These are phyloP conservation scores for Pistacia atlantica DNA, from an alignment of 345 rosid species.

Conservation along the genomic window DNA sequence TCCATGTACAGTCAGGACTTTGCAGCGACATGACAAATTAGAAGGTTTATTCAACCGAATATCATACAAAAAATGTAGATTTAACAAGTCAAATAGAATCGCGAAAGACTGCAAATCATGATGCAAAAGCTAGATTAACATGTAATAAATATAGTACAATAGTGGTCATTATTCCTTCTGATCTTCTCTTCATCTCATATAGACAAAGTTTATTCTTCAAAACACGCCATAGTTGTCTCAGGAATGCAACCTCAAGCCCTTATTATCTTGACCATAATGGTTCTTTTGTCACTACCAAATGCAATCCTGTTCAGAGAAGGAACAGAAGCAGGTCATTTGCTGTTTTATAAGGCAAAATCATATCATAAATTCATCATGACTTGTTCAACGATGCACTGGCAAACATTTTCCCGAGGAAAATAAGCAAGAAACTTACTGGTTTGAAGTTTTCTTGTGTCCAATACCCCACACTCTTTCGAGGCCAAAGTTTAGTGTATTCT, in stretches of 20 bases:
- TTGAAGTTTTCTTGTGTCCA: too few relatives aligned
- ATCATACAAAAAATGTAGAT: too few relatives aligned
- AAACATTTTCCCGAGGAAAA: too few relatives aligned
- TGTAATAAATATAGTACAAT: neutral
- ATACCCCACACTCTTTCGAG: too few relatives aligned
- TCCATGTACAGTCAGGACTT: neutral
- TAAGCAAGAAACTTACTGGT: too few relatives aligned
- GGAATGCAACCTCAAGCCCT: neutral
- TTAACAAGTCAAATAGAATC: too few relatives aligned
- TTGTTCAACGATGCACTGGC: too few relatives aligned
- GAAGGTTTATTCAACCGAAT: neutral
- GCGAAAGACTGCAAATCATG: neutral
- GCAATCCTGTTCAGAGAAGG: slow-evolving; percentile 55
- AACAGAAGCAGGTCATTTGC: neutral
- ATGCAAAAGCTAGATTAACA: neutral
- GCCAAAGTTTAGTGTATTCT: too few relatives aligned
- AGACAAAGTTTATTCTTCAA: neutral
- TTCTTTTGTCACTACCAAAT: slow-evolving; percentile 90
- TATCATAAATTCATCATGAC: neutral
- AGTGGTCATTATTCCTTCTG: neutral
- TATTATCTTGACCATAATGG: slow-evolving; percentile 65
- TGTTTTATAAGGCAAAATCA: neutral
- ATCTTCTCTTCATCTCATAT: neutral
- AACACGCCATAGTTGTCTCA: neutral
- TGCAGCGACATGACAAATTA: neutral